Conservation (phyloP, 768 basidiomycete species). For the Auriscalpium vulgare region DNA sequence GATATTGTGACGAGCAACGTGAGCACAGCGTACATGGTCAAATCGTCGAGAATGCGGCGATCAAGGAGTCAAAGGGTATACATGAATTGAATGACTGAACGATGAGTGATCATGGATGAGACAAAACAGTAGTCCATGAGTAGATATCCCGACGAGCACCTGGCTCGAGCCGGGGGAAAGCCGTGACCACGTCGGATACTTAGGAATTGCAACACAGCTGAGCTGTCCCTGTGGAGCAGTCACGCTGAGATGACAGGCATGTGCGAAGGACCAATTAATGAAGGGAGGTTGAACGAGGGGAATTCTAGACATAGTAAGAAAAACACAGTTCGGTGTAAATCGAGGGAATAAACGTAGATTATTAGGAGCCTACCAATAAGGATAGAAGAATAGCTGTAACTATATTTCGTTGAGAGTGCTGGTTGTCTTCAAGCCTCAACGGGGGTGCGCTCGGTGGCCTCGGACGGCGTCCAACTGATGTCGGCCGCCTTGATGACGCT, state of each 20-base stretch:
- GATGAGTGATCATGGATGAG: background rate
- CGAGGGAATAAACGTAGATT: too few species aligned
- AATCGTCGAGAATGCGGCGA: too few species aligned
- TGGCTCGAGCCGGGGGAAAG: background rate
- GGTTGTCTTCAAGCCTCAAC: too few species aligned
- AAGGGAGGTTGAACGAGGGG: too few species aligned
- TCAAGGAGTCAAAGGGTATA: background rate
- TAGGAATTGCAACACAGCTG: background rate
- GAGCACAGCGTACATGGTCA: too few species aligned
- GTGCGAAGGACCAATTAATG: background rate
- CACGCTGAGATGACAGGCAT: background rate
- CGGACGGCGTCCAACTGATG: slow-evolving; percentile 22
- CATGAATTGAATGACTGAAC: background rate
- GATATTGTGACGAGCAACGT: too few species aligned
- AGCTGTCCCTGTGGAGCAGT: background rate
- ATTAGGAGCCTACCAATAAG: too few species aligned
- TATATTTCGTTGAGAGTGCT: too few species aligned
- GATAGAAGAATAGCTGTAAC: too few species aligned
- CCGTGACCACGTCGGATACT: background rate
- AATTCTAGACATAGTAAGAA: too few species aligned
- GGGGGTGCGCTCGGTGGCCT: background rate
- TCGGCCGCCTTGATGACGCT: slow-evolving; percentile 70
- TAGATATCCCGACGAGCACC: background rate
- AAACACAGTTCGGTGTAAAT: too few species aligned
- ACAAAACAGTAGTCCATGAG: background rate